phyloP scores from a whole-genome alignment of 495 filamentous ascomycete species.

The Annulohypoxylon maeteangense region DNA sequence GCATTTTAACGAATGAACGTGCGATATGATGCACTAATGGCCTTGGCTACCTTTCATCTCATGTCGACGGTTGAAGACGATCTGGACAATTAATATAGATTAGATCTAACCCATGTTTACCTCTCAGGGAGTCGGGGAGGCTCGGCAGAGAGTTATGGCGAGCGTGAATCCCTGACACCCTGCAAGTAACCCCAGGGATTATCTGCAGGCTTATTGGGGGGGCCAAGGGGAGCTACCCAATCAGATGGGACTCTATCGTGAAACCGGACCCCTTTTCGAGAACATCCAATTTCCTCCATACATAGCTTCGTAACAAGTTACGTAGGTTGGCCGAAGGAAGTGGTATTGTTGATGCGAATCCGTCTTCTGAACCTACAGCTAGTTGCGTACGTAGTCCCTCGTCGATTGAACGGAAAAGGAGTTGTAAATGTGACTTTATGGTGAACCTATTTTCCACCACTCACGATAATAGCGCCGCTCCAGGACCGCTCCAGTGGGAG shows the following conservation, averaged over 20 bases:
- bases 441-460: constrained; percentile 7
- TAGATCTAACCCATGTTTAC: constrained; percentile 15
- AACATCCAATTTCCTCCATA: constrained; percentile 17
- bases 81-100: constrained; percentile 25
- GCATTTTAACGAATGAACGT: constrained; percentile 23
- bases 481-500: background rate
- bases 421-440: background rate
- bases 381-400: constrained; percentile 17
- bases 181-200: background rate
- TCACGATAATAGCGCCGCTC: background rate
- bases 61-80: constrained; percentile 11
- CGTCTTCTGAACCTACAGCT: background rate
- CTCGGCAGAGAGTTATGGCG: constrained; percentile 13
- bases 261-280: constrained; percentile 2
- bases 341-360: constrained; percentile 11
- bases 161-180: constrained; percentile 5
- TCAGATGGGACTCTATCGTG: constrained; percentile 11
- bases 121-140: constrained; percentile 7
- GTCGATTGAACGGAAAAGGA: constrained; percentile 12
- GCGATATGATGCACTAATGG: constrained; percentile 1
- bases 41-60: constrained; percentile 12
- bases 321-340: constrained; percentile 4
- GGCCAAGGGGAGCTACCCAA: constrained; percentile 5
- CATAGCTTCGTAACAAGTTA: constrained; percentile 21
- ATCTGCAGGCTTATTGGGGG: background rate